These are phyloP conservation scores for Pisolithus thermaeus DNA, from an alignment of 1,284 basidiomycete genomes.

Conservation along the genomic window DNA sequence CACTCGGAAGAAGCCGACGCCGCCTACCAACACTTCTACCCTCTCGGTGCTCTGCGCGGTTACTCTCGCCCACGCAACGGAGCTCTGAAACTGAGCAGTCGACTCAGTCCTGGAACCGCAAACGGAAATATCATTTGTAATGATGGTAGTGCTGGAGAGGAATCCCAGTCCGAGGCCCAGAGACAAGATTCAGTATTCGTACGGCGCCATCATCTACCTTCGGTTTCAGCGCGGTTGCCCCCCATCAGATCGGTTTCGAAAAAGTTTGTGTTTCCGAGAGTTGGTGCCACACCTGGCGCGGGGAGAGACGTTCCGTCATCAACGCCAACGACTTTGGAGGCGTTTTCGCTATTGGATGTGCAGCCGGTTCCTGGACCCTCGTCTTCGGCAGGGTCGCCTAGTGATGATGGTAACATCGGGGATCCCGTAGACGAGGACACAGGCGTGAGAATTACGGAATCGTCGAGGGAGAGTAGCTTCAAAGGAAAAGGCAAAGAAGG, in stretches of 20 bases:
- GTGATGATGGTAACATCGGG: background rate
- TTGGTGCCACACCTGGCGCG: no score
- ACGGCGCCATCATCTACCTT: slow-evolving; percentile 19
- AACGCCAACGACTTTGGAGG: slow-evolving; percentile 1
- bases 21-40: slow-evolving; percentile 30
- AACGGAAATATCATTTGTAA: background rate
- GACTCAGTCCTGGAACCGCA: slow-evolving; percentile 5
- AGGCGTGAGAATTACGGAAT: slow-evolving; percentile 11
- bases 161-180: background rate
- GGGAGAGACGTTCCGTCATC: no score
- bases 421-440: slow-evolving; percentile 15
- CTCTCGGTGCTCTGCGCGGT: slow-evolving; percentile 22
- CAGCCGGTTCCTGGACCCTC: slow-evolving; percentile 7
- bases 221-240: slow-evolving; percentile 21
- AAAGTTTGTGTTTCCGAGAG: slow-evolving; percentile 28
- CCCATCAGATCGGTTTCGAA: slow-evolving; percentile 29
- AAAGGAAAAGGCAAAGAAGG: slow-evolving; percentile 22
- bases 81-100: slow-evolving; percentile 15
- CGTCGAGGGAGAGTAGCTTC: slow-evolving; percentile 13
- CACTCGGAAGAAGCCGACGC: slow-evolving; percentile 59
- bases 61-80: slow-evolving; percentile 19
- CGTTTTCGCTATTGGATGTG: background rate
- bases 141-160: no score
- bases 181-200: slow-evolving; percentile 5
- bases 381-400: background rate